Evolutionary conservation across 352 stramenopile genomes (phyloP), one percentile per base, ranked within the genome.

Genomic region (Phytophthora citrophthora): DNA sequence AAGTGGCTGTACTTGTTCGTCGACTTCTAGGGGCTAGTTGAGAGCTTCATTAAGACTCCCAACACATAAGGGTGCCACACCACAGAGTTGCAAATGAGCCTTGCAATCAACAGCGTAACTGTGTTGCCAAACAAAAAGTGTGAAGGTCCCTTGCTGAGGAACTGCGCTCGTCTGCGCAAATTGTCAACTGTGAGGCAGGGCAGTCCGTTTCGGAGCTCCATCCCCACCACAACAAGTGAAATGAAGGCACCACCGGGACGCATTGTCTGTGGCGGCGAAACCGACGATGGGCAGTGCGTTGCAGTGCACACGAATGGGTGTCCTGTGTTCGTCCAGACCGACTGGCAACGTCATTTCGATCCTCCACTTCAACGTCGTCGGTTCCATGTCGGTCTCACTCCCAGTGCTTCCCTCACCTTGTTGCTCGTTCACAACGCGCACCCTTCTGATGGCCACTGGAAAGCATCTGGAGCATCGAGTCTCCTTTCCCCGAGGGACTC

Each of bases 391-490:
- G 29, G 23, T 27, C 24, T 39, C 15, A 18, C n/a, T 38, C 31
- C 60, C 49, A 54, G 49, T 18, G 41, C 54, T 56, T 39, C 51
- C 51, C 44, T 65, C 47, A 13, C 1, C 10, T 52, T n/a, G 32
- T 7, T n/a, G 32, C 46, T 50, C 36, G 38, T 27, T 46, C 27
- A 51, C 36, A 45, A 24, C 23, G 23, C 15, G 45, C 39, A 60
- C 38, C 44, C 54, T 38, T 44, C 40, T 44, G 15, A 51, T 46
- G 34, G 15, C 15, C 43, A 57, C 52, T 27, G 40, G 41, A 61
- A 70, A 61, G 26, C 55, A 70, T 66, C 54, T 64, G 54, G 54
- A 18, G n/a, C 45, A n/a, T 36, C 27, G 49, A n/a, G 10, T 23
- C 52, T 57, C 45, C 52, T 63, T 56, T 63, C 23, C 52, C 36